phyloP scores from a whole-genome alignment of 768 basidiomycete genomes.

The Boletus barrowsii region DNA sequence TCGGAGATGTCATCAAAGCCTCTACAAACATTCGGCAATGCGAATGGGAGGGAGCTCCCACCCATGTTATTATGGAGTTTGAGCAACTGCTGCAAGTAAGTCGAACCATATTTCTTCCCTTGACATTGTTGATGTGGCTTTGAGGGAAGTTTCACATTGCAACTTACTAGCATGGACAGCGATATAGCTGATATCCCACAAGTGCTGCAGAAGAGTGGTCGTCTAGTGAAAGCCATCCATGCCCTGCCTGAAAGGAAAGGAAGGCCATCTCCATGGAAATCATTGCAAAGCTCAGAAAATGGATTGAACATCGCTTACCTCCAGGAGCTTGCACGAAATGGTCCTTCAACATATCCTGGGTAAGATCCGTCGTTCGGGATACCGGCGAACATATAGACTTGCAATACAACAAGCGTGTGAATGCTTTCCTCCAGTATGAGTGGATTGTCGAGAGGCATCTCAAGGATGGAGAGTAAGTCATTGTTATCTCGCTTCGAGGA shows the following conservation, averaged over 20 bases:
- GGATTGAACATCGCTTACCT: no score
- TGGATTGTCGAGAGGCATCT: slow-evolving; percentile 96
- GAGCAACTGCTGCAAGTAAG: slow-evolving; percentile 91
- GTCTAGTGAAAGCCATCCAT: slow-evolving; percentile 97
- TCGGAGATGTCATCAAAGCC: slow-evolving; percentile 94
- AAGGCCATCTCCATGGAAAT: slow-evolving; percentile 87
- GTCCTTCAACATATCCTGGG: slow-evolving; percentile 92
- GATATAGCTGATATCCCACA: slow-evolving; percentile 98
- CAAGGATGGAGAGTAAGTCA: slow-evolving; percentile 94
- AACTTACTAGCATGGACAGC: slow-evolving; percentile 94
- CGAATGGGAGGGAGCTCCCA: slow-evolving; percentile 95
- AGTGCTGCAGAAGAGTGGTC: slow-evolving; percentile 93
- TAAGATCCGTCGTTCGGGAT: slow-evolving; percentile 93
- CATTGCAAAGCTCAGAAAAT: no score
- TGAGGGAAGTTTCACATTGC: slow-evolving; percentile 89
- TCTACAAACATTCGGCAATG: slow-evolving; percentile 88
- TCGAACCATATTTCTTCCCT: background rate
- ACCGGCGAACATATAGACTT: slow-evolving; percentile 97
- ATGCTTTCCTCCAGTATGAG: slow-evolving; percentile 94
- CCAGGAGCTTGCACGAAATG: slow-evolving; percentile 79
- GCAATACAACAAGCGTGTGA: slow-evolving; percentile 92
- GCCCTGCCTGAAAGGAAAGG: slow-evolving; percentile 96
- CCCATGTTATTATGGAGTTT: slow-evolving; percentile 92
- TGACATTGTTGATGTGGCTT: background rate
- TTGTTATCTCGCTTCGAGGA: no score